These are phyloP conservation scores for Polytrichum formosum DNA, from an alignment of 225 moss, liverwort and hornwort genomes.

Conservation along the genomic window DNA sequence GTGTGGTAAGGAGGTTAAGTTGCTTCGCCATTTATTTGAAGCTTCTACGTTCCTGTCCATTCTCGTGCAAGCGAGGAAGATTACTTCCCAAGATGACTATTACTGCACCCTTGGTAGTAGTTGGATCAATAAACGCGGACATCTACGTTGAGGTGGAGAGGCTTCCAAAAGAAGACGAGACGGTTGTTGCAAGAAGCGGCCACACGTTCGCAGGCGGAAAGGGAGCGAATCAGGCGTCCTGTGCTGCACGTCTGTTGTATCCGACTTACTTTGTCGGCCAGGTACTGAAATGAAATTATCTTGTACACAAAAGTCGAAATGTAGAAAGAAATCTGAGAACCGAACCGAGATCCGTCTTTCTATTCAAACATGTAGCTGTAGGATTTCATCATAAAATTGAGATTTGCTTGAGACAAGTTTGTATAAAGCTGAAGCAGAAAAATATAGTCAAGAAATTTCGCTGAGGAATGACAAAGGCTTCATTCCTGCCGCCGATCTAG, in stretches of 20 bases:
- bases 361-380: neutral
- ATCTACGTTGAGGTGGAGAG: slow-evolving; percentile 42
- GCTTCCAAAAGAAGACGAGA: slow-evolving; percentile 33
- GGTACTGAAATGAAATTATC: slow-evolving; percentile 6
- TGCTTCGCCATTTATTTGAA: neutral
- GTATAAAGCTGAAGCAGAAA: neutral
- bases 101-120: slow-evolving; percentile 37
- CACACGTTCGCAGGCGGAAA: slow-evolving; percentile 40
- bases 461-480: too few relatives aligned
- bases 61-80: neutral
- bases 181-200: slow-evolving; percentile 32
- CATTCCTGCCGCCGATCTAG: too few relatives aligned
- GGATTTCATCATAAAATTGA: neutral
- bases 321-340: neutral
- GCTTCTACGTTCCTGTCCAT: neutral
- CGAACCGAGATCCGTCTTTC: neutral
- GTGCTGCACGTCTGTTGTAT: slow-evolving; percentile 40
- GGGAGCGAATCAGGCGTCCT: slow-evolving; percentile 44
- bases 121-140: slow-evolving; percentile 41
- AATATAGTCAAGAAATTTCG: too few relatives aligned
- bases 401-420: neutral
- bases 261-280: slow-evolving; percentile 38
- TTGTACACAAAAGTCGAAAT: neutral
- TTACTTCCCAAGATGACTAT: slow-evolving; percentile 20
- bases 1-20: too few relatives aligned